Base-by-base conservation (phyloP, 768 basidiomycete genomes). In the Russula sp. region DNA sequence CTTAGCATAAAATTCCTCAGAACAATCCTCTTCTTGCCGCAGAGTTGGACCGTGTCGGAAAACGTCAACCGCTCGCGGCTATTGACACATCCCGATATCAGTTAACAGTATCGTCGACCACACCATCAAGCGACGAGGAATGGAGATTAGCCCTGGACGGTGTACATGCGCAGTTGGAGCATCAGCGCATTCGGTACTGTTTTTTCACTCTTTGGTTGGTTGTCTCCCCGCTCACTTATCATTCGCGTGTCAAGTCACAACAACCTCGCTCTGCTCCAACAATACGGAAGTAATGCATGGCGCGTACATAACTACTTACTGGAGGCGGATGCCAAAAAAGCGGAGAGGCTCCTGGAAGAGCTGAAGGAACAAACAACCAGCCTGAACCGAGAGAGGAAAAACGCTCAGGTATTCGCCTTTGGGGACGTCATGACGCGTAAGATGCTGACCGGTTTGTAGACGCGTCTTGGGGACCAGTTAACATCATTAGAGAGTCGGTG, bases 251-350 rank as follows among this genome's bases (percentile, higher is more conserved):
- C 38, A 52, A 96, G 95, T 65, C 85, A 89, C 67, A 87, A 85
- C 22, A 98, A 97, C 75, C 74, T 92, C 55, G 81, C 86, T 3
- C 76, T 98, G 35, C 74, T 95, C 38, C 86, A 93, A 70, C 86
- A 84, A 38, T 94, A 96, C 69, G 96, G 90, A 4, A 76, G 87
- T 18, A 98, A 98, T 76, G 88, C 90, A 13, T 96, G 91, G 89
- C 83, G 89, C 64, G 85, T 94, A 73, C 86, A 91, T 70, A 98
- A 98, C 73, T 93, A 93, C 69, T 78, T 90, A 36, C 75, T 94
- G 25, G 93, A 96, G 71, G 80, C 84, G 29, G 83, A 87, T 38
- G 84, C 86, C 8, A 86, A 86, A 68, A 81, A 84, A 61, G 76
- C 83, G 8, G 92, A 93, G 72, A 79, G 78, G 64, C 77, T 83